Base-by-base conservation (phyloP, 164 flowering plant species). In the Berberis vulgaris region DNA sequence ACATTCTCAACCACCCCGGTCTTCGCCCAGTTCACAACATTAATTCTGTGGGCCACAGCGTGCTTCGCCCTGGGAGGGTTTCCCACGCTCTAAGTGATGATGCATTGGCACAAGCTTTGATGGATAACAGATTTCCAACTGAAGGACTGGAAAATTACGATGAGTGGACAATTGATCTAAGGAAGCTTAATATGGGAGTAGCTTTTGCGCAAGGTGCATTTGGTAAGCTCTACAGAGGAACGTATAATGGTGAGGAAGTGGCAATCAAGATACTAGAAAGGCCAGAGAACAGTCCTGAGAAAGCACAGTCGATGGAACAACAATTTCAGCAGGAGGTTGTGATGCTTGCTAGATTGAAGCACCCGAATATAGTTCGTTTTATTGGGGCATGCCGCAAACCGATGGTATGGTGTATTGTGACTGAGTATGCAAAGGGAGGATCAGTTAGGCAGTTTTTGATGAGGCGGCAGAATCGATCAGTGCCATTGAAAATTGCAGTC, bases 371-470 rank as follows among this genome's bases (percentile, higher is more conserved):
- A 45, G 91, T 86, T 54, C 75, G 88, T 45, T 84, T 86, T 63
- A 79, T 84, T 73, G 91, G 91, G 26, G 86, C 74, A 5, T 86
- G 91, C 54, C 76, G 83, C 44, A 86, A 84, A 57, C 86, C 88
- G 1, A 73, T 82, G 83, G 84, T 84, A 13, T 86, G 91, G 91
- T 86, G 91, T 75, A 86, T 86, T 55, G 88, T 86, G 26, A 84
- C 88, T 0, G 91, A 86, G 60, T 86, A 84, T 79, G 91, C 88
- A 41, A 86, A 80, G 69, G 91, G 91, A 5, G 88, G 91, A 53
- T 84, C 91, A 46, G 88, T 86, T 59, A 64, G 88, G 65, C 85
- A 84, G 60, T 86, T 82, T 66, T 64, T 86, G 62, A 76, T 59
- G 63, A 84, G 65, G 69, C 73, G 91, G 49, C 85, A 81, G 56